These are phyloP conservation scores for Rubia tinctorum DNA, from an alignment of 305 asterid genomes.

Conservation along the genomic window DNA sequence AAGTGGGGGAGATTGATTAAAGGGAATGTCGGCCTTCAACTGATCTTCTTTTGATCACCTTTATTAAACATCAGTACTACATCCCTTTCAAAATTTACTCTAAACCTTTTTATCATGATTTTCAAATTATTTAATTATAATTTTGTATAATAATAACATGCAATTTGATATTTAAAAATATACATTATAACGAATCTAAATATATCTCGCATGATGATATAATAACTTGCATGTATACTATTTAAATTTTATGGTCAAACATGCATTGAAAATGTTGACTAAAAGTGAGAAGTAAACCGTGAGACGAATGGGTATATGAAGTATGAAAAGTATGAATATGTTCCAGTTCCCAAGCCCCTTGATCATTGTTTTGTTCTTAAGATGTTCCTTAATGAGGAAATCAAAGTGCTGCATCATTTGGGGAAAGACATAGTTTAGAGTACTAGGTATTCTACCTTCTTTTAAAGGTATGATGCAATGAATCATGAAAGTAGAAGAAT, in stretches of 20 bases:
- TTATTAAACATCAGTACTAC: not conserved
- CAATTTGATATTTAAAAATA: no score
- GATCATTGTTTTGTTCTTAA: slow-evolving; percentile 6
- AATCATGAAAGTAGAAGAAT: not conserved
- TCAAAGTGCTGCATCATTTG: slow-evolving; percentile 1
- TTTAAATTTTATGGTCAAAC: not conserved
- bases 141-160: no score
- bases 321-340: not conserved
- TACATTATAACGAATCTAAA: no score
- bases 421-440: not conserved
- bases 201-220: no score
- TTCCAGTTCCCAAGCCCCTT: not conserved
- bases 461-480: not conserved
- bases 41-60: not conserved
- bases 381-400: slow-evolving; percentile 3
- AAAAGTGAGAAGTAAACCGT: no score
- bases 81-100: not conserved
- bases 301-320: no score
- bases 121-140: no score
- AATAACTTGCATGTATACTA: not conserved
- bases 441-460: not conserved
- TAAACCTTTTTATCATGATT: not conserved
- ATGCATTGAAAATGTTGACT: no score
- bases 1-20: not conserved
- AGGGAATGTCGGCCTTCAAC: slow-evolving; percentile 6